Evolutionary conservation across 2,329 filamentous ascomycete genomes (phyloP), one percentile per base, ranked within the genome.

Genomic region (Aspergillus costaricaensis): DNA sequence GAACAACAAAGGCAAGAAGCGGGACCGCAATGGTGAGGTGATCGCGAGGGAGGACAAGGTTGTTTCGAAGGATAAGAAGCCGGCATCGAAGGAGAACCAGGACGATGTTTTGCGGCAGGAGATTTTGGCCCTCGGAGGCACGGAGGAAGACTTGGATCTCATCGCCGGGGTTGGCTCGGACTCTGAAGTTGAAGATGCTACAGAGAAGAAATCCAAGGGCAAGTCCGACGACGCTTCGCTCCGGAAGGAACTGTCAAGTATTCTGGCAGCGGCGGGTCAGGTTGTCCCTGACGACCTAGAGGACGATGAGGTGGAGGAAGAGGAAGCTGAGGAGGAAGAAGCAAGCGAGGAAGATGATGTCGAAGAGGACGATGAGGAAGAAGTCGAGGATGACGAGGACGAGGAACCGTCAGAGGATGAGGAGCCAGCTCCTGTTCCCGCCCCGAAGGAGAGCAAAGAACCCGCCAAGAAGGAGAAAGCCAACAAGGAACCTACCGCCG

Each of bases 131-230:
- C 74, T 82, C 55, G 81, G 81, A 32, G 81, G 81, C 51, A 81
- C 77, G n/a, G 74, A 81, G 64, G 81, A 82, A 55, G 80, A 83
- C 63, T 70, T 81, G 58, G 76, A 81, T 50, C 67, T 83, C 23
- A 67, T 83, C 60, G 79, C 74, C 21, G 77, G 71, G 55, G 70
- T 77, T 19, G 73, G 77, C 48, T 82, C 80, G 0, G 80, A 79
- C 48, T 80, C 78, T 14, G 80, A 82, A 65, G 68, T 80, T 14
- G 80, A 82, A 66, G 61, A 67, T 49, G 43, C 60, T 32, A 38
- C 67, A 2, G 39, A 47, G 23, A 64, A 65, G 57, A 71, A 70
- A 32, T 64, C 68, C 2, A 72, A 68, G 54, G 61, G 60, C 49
- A 69, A 68, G 32, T 65, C 67, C 1, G 67, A 71, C 17, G 72